Conservation (phyloP, 495 filamentous ascomycete genomes). For the Aspergillus wentii region DNA sequence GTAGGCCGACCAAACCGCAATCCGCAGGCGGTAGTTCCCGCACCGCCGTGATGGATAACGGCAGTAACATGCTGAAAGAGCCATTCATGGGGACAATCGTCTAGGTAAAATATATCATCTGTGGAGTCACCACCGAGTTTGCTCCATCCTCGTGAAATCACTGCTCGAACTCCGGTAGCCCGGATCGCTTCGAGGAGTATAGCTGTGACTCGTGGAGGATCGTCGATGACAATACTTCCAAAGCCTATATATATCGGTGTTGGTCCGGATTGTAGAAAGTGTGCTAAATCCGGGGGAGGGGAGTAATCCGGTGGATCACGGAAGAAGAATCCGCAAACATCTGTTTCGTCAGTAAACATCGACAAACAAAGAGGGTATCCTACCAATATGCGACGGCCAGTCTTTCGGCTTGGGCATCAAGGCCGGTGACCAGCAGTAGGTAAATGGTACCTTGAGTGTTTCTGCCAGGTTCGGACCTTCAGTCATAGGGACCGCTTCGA, state of each 20-base stretch:
- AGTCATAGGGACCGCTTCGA: slow-evolving; percentile 42
- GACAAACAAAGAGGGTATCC: not conserved
- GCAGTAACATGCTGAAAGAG: slow-evolving; percentile 57
- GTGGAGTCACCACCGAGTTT: slow-evolving; percentile 46
- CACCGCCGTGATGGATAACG: slow-evolving; percentile 64
- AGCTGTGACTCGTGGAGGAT: slow-evolving; percentile 48
- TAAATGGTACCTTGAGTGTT: slow-evolving; percentile 53
- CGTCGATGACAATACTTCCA: slow-evolving; percentile 61
- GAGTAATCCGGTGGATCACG: slow-evolving; percentile 44
- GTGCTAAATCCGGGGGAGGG: slow-evolving; percentile 44
- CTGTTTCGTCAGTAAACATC: slow-evolving; percentile 13
- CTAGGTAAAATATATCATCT: slow-evolving; percentile 50
- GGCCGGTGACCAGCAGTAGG: slow-evolving; percentile 61
- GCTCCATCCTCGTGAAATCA: slow-evolving; percentile 63
- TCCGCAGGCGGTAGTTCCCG: slow-evolving; percentile 61
- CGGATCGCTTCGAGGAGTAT: slow-evolving; percentile 52
- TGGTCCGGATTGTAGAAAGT: slow-evolving; percentile 49
- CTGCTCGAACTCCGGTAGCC: slow-evolving; percentile 45
- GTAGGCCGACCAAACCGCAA: slow-evolving; percentile 55
- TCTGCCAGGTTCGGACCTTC: slow-evolving; percentile 30
- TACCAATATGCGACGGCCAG: slow-evolving; percentile 54
- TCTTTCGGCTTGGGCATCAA: slow-evolving; percentile 58
- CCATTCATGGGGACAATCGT: slow-evolving; percentile 62
- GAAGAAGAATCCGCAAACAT: slow-evolving; percentile 61
- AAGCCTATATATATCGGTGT: slow-evolving; percentile 64